Evolutionary conservation across 257 asterid genomes (phyloP).

Genomic region (Fraxinus excelsior): DNA sequence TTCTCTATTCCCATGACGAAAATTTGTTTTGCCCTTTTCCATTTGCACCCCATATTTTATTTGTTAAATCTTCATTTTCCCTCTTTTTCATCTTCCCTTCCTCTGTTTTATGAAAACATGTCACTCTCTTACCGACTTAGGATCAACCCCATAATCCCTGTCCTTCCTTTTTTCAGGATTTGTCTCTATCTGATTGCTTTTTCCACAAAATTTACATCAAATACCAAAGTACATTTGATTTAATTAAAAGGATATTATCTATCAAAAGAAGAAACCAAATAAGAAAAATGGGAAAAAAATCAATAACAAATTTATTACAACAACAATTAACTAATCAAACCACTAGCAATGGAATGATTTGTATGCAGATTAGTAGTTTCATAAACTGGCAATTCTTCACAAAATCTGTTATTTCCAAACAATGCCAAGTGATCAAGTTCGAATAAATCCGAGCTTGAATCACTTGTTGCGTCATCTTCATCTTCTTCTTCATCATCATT

Average conservation of each 20-base stretch:
- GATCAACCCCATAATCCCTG: conserved; percentile 37
- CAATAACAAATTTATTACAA: background rate
- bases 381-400: conserved; percentile 83
- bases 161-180: conserved; percentile 45
- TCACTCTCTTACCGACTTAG: conserved; percentile 45
- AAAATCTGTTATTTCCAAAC: conserved; percentile 50
- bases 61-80: conserved; percentile 17
- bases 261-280: conserved; percentile 23
- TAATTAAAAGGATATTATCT: conserved; percentile 28
- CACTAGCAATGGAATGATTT: conserved; percentile 53
- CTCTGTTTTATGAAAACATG: background rate
- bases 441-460: conserved; percentile 82
- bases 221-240: conserved; percentile 20
- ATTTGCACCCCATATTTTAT: conserved; percentile 27
- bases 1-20: conserved; percentile 60
- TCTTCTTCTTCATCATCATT: conserved; percentile 36
- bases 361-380: conserved; percentile 63
- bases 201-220: conserved; percentile 25
- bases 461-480: conserved; percentile 56
- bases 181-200: conserved; percentile 45
- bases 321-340: conserved; percentile 47
- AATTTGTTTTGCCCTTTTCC: conserved; percentile 40
- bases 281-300: conserved; percentile 17
- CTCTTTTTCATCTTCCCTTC: background rate
- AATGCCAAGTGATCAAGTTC: conserved; percentile 69